Evolutionary conservation across 805 yeast species (phyloP).

Genomic region (Wickerhamiella spandovensis): DNA sequence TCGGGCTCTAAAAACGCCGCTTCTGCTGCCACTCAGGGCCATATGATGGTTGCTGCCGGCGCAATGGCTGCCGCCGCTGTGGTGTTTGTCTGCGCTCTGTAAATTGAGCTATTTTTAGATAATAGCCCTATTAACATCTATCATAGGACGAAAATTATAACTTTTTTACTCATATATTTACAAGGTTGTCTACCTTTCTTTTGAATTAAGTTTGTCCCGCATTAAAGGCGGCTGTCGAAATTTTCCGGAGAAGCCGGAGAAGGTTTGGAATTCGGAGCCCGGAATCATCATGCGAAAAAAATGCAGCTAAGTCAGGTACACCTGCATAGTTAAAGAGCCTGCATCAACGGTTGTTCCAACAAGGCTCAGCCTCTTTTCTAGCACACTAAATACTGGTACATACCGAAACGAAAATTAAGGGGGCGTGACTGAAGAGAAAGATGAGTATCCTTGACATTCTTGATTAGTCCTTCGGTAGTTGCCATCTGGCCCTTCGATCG

Average conservation of each 20-base stretch:
- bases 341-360: background rate
- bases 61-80: slow-evolving; percentile 13
- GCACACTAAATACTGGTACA: no score
- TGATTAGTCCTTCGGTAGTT: background rate
- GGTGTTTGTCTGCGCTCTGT: slow-evolving; percentile 13
- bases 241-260: no score
- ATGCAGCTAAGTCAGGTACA: background rate
- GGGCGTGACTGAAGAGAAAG: no score
- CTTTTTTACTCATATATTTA: no score
- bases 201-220: no score
- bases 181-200: no score
- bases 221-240: no score
- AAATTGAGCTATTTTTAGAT: slow-evolving; percentile 2
- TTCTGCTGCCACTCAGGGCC: slow-evolving; percentile 24
- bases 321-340: background rate
- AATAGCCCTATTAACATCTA: background rate
- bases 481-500: background rate
- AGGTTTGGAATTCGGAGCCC: background rate
- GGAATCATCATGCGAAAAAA: background rate
- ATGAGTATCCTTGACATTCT: no score
- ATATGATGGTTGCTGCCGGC: slow-evolving; percentile 10
- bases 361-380: no score
- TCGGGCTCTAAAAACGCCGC: slow-evolving; percentile 29
- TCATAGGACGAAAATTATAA: no score
- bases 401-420: no score